Evolutionary conservation across 306 rosid genomes (phyloP).

Genomic region (Begonia loranthoides): DNA sequence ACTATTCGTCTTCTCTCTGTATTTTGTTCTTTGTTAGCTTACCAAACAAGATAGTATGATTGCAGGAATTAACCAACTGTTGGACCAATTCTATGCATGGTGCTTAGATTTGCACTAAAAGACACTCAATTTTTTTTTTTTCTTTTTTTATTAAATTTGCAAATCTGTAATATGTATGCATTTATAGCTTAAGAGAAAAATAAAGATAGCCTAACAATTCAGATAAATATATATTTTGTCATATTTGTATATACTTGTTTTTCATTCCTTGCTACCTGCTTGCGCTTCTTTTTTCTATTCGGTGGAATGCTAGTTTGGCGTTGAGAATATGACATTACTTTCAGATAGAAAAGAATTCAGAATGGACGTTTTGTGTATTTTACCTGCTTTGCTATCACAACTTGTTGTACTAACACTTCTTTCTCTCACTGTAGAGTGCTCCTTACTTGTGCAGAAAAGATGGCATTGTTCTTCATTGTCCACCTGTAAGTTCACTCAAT

Average conservation of each 20-base stretch:
- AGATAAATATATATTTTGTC: neutral
- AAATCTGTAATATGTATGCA: no score
- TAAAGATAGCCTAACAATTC: no score
- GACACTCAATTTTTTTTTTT: no score
- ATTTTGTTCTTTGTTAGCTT: neutral
- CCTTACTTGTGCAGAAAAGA: conserved; percentile 89
- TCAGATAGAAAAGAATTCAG: no score
- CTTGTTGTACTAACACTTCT: neutral
- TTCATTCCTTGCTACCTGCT: neutral
- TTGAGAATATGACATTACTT: no score
- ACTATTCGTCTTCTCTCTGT: neutral
- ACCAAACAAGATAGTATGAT: neutral
- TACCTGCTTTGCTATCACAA: no score
- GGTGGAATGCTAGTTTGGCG: no score
- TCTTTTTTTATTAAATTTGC: no score
- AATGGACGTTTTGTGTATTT: no score
- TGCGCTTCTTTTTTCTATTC: neutral
- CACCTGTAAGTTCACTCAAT: conserved; percentile 50
- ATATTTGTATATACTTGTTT: neutral
- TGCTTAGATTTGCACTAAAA: neutral
- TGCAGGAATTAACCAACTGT: neutral
- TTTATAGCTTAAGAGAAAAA: no score
- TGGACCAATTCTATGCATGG: neutral
- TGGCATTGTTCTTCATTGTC: conserved; percentile 90
- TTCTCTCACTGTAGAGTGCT: conserved; percentile 46